phyloP scores from a whole-genome alignment of 2,329 filamentous ascomycete genomes.

The Dendryphion nanum region DNA sequence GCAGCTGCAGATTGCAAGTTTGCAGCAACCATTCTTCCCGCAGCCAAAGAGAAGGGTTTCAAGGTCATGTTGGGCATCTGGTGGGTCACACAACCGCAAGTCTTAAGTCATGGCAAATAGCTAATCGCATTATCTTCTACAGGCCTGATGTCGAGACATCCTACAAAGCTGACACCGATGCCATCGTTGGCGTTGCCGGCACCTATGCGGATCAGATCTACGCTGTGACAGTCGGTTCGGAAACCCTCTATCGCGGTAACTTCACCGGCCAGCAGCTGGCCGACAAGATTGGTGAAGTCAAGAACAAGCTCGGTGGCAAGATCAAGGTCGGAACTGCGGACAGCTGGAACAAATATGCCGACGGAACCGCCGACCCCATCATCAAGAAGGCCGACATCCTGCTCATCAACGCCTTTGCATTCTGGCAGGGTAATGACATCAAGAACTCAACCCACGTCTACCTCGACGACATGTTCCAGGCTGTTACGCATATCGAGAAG shows the following conservation, averaged over 20 bases:
- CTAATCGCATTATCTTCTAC: slow-evolving; percentile 1
- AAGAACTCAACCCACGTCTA: slow-evolving; percentile 61
- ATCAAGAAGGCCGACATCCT: slow-evolving; percentile 62
- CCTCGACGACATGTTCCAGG: slow-evolving; percentile 66
- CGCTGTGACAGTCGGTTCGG: slow-evolving; percentile 69
- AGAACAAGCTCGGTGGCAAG: slow-evolving; percentile 50
- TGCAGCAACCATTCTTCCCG: slow-evolving; percentile 62
- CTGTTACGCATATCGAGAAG: slow-evolving; percentile 61
- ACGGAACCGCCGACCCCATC: slow-evolving; percentile 65
- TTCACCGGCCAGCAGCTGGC: slow-evolving; percentile 62
- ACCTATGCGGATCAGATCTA: slow-evolving; percentile 60
- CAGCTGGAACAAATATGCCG: slow-evolving; percentile 70
- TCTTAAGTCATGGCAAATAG: slow-evolving; percentile 1
- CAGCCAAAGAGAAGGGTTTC: slow-evolving; percentile 63
- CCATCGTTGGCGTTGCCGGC: slow-evolving; percentile 50
- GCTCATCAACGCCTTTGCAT: slow-evolving; percentile 68
- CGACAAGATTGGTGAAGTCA: slow-evolving; percentile 61
- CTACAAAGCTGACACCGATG: slow-evolving; percentile 60
- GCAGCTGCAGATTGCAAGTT: slow-evolving; percentile 66
- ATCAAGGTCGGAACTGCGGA: slow-evolving; percentile 67
- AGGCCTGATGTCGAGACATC: slow-evolving; percentile 64
- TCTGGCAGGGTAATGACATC: slow-evolving; percentile 66
- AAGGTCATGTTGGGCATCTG: slow-evolving; percentile 70
- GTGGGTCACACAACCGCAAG: slow-evolving; percentile 43
- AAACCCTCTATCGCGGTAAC: slow-evolving; percentile 68